Conservation (phyloP, 2,329 filamentous ascomycete species). For the Phialophora chinensis region DNA sequence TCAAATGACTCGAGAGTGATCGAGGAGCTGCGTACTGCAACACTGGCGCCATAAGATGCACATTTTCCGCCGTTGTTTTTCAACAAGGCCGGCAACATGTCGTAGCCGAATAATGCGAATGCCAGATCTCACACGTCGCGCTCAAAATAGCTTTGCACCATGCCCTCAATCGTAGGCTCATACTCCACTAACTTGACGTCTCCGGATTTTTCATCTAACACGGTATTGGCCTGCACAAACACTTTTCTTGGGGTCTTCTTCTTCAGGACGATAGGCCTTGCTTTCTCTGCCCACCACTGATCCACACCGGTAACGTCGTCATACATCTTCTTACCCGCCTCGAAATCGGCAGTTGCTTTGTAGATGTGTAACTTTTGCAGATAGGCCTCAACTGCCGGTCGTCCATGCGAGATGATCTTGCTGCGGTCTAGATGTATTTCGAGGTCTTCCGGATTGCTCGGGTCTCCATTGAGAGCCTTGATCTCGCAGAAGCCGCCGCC, state of each 20-base stretch:
- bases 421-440: conserved; percentile 81
- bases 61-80: neutral
- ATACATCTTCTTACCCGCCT: conserved; percentile 79
- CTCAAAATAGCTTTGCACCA: conserved; percentile 83
- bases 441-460: conserved; percentile 78
- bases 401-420: conserved; percentile 83
- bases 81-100: neutral
- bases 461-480: conserved; percentile 58
- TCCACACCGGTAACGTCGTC: conserved; percentile 81
- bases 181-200: conserved; percentile 83
- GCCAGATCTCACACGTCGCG: conserved; percentile 46
- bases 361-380: conserved; percentile 91
- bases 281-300: conserved; percentile 81
- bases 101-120: neutral
- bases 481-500: conserved; percentile 87
- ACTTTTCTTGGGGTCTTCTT: conserved; percentile 68
- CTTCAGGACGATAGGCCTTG: conserved; percentile 69
- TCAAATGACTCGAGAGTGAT: neutral
- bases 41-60: neutral
- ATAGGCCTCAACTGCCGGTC: conserved; percentile 82
- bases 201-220: conserved; percentile 69
- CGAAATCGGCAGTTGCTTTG: conserved; percentile 86
- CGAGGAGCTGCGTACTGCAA: neutral
- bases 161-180: conserved; percentile 76
- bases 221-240: conserved; percentile 92